Evolutionary conservation across 768 basidiomycete species (phyloP).

Genomic region (Phlebiopsis flavidoalba): DNA sequence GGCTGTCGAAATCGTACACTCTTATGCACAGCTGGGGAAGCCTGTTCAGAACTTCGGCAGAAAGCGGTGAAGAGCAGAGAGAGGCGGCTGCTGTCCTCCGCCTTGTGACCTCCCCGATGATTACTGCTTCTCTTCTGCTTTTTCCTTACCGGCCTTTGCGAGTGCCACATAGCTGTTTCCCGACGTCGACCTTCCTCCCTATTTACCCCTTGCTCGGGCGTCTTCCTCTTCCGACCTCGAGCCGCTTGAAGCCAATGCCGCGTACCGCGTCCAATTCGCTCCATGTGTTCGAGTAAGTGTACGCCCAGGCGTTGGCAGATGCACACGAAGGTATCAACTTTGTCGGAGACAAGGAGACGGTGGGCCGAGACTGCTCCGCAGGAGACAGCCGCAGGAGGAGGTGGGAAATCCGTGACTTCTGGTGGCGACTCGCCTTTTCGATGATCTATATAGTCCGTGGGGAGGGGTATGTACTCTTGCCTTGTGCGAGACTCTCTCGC

Average conservation of each 20-base stretch:
- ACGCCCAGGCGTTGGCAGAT: constrained; percentile 84
- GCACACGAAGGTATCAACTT: constrained; percentile 80
- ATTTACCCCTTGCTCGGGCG: constrained; percentile 45
- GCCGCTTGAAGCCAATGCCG: constrained; percentile 70
- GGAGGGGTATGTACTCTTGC: constrained; percentile 48
- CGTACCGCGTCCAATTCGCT: constrained; percentile 79
- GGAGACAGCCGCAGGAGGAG: constrained; percentile 57
- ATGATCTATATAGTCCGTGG: constrained; percentile 39
- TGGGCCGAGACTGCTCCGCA: constrained; percentile 63
- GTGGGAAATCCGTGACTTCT: constrained; percentile 69
- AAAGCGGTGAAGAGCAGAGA: constrained; percentile 38
- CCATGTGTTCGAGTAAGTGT: constrained; percentile 78
- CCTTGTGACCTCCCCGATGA: neutral
- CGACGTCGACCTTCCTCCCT: constrained; percentile 63
- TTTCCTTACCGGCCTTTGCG: constrained; percentile 4
- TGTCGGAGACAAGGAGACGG: constrained; percentile 79
- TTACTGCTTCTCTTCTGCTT: constrained; percentile 2
- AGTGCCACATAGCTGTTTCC: constrained; percentile 38
- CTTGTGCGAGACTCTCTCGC: constrained; percentile 48
- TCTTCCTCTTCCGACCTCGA: constrained; percentile 56
- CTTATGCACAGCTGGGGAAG: constrained; percentile 54
- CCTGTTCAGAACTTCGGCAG: constrained; percentile 48
- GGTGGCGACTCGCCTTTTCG: constrained; percentile 58
- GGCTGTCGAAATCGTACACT: constrained; percentile 31
- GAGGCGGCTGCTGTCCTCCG: constrained; percentile 7